Conservation (phyloP, 2,329 filamentous ascomycete species). For the Corynespora cassiicola region DNA sequence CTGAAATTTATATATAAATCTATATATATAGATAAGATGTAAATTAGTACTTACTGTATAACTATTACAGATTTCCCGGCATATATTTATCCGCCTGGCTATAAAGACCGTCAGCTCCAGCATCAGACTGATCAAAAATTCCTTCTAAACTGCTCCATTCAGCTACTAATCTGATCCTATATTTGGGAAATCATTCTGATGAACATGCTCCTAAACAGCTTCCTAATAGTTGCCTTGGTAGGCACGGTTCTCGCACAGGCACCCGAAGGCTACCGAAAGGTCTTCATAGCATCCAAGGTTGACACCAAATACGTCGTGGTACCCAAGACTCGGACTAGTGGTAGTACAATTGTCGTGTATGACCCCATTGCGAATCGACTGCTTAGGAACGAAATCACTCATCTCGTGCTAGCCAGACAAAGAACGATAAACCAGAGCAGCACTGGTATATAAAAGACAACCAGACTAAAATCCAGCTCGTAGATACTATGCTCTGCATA, state of each 20-base stretch:
- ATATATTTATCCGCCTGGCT: too few relatives aligned
- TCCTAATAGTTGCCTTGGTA: conserved; percentile 29
- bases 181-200: too few relatives aligned
- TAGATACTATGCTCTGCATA: conserved; percentile 33
- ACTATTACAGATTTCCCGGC: too few relatives aligned
- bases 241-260: conserved; percentile 26
- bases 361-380: background rate
- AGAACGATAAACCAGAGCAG: conserved; percentile 29
- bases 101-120: too few relatives aligned
- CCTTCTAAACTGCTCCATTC: too few relatives aligned
- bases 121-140: too few relatives aligned
- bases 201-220: too few relatives aligned
- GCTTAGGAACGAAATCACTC: conserved; percentile 1
- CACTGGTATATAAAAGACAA: conserved; percentile 35
- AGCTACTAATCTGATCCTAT: too few relatives aligned
- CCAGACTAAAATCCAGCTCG: conserved; percentile 32
- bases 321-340: conserved; percentile 26
- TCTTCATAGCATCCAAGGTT: conserved; percentile 37
- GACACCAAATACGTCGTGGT: conserved; percentile 36
- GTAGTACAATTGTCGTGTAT: conserved; percentile 33
- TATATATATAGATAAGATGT: too few relatives aligned
- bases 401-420: conserved; percentile 26
- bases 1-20: too few relatives aligned
- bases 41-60: too few relatives aligned
- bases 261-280: conserved; percentile 33